Conservation (phyloP, 1,139 yeast species). For the Diutina neorugosa region DNA sequence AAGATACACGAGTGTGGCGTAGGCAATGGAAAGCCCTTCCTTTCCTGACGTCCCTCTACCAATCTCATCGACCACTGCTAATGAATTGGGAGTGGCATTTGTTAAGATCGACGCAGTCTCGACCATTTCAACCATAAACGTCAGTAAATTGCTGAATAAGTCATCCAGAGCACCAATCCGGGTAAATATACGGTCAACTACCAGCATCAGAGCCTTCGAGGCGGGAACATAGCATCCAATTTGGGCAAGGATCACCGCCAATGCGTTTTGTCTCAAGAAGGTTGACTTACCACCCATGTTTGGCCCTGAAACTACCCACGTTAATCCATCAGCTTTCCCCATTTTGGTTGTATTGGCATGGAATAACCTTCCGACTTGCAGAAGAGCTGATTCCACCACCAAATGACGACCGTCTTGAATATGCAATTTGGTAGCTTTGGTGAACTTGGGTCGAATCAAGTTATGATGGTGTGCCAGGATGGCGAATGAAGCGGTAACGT, state of each 20-base stretch:
- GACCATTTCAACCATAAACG: constrained; percentile 98
- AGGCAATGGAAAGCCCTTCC: constrained; percentile 89
- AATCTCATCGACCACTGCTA: constrained; percentile 90
- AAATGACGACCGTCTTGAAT: constrained; percentile 64
- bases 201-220: constrained; percentile 51
- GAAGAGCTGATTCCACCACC: constrained; percentile 77
- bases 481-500: constrained; percentile 66
- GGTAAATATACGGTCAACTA: constrained; percentile 79
- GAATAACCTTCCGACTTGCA: constrained; percentile 37
- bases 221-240: constrained; percentile 90
- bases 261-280: constrained; percentile 75
- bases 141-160: constrained; percentile 71
- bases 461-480: constrained; percentile 50
- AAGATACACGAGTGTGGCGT: constrained; percentile 58
- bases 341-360: constrained; percentile 46
- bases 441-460: constrained; percentile 56
- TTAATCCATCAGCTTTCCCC: constrained; percentile 8
- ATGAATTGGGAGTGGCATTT: constrained; percentile 63
- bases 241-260: constrained; percentile 76
- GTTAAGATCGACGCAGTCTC: constrained; percentile 74
- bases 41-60: constrained; percentile 89
- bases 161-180: constrained; percentile 91
- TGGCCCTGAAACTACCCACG: constrained; percentile 86
- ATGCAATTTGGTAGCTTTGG: constrained; percentile 29
- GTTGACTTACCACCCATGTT: constrained; percentile 98